phyloP scores from a whole-genome alignment of 116 monocot species.

The Cymodocea nodosa region DNA sequence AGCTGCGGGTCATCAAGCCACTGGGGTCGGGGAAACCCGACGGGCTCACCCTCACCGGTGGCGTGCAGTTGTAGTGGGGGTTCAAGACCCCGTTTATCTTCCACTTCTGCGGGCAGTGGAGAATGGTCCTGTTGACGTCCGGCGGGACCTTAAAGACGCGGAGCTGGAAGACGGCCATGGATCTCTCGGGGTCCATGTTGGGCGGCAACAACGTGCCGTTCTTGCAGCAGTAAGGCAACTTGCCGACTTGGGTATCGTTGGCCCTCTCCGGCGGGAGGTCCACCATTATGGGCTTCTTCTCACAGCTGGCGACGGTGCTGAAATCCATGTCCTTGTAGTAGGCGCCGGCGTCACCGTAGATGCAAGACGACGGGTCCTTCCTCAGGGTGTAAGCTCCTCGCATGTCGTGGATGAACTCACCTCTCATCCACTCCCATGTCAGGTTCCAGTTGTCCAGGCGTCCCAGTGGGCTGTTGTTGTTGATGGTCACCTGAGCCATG shows the following conservation, averaged over 20 bases:
- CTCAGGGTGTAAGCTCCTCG: conserved; percentile 68
- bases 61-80: conserved; percentile 52
- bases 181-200: conserved; percentile 35
- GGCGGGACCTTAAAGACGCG: conserved; percentile 86
- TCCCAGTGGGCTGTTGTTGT: conserved; percentile 70
- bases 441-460: conserved; percentile 96
- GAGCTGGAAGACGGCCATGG: conserved; percentile 71
- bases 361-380: conserved; percentile 50
- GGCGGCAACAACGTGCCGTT: conserved; percentile 70
- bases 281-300: conserved; percentile 51
- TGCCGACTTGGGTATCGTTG: conserved; percentile 50
- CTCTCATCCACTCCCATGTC: conserved; percentile 92
- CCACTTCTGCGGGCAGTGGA: conserved; percentile 67
- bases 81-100: conserved; percentile 64
- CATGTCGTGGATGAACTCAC: conserved; percentile 91
- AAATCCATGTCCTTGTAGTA: conserved; percentile 75
- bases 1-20: conserved; percentile 43
- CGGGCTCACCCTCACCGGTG: conserved; percentile 65
- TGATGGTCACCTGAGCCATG: conserved; percentile 75
- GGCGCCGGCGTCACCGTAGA: conserved; percentile 43
- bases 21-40: conserved; percentile 68
- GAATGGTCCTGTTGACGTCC: conserved; percentile 66
- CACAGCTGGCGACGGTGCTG: conserved; percentile 56
- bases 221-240: conserved; percentile 76
- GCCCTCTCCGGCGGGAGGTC: conserved; percentile 73